These are phyloP conservation scores for Niebla homalea DNA, from an alignment of 495 filamentous ascomycete species.

Conservation along the genomic window DNA sequence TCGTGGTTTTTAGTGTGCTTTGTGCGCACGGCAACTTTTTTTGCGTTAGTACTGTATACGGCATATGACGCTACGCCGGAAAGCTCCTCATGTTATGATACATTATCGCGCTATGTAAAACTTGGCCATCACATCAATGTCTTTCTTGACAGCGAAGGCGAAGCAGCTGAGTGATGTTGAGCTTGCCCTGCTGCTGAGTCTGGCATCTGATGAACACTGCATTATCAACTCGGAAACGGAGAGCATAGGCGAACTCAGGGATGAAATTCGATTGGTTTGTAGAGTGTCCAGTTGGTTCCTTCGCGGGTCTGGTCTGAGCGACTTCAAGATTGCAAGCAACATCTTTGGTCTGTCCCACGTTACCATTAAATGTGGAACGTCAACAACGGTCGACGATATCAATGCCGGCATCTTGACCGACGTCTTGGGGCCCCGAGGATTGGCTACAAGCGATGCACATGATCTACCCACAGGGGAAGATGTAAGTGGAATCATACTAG, in stretches of 20 bases:
- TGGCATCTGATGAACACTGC: conserved; percentile 72
- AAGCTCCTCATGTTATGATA: no score
- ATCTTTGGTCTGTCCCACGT: conserved; percentile 57
- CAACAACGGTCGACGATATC: conserved; percentile 71
- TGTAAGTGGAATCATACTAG: no score
- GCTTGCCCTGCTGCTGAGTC: conserved; percentile 68
- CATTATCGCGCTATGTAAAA: no score
- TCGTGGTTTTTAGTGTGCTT: no score
- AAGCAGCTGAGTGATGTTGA: conserved; percentile 76
- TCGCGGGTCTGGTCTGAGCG: conserved; percentile 2
- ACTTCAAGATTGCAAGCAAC: conserved; percentile 44
- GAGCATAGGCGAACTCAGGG: conserved; percentile 47
- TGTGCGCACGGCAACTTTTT: no score
- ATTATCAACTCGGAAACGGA: conserved; percentile 61
- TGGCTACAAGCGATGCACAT: no score
- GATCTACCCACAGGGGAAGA: no score
- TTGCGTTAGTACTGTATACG: no score
- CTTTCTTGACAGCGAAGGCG: conserved; percentile 43
- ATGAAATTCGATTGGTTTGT: conserved; percentile 58
- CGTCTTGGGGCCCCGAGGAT: background rate
- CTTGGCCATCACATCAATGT: no score
- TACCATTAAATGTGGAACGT: conserved; percentile 55
- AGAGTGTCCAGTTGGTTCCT: background rate
- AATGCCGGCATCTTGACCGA: conserved; percentile 48
- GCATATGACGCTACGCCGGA: no score